These are phyloP conservation scores for Gigaspora rosea DNA, from an alignment of 192 early-diverging fungal species.

Conservation along the genomic window DNA sequence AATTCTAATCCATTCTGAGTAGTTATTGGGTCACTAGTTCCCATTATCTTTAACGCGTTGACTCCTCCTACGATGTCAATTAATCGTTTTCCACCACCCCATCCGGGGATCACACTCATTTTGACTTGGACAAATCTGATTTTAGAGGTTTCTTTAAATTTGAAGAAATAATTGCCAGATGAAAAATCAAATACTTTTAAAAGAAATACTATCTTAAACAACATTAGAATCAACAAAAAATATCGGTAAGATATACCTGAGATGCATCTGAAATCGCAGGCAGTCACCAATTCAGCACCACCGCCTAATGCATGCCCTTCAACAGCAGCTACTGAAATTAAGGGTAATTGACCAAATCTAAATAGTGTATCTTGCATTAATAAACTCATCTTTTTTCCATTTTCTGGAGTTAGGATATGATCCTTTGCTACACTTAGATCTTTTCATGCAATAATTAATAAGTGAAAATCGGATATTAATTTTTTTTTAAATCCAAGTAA, in stretches of 20 bases:
- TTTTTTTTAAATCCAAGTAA: background rate
- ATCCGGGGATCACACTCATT: conserved; percentile 65
- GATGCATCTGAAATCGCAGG: conserved; percentile 60
- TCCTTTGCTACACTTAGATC: conserved; percentile 55
- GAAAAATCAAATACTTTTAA: background rate
- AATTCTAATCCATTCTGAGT: conserved; percentile 39
- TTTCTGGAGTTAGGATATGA: conserved; percentile 43
- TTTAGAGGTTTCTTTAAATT: conserved; percentile 29
- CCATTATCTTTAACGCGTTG: conserved; percentile 52
- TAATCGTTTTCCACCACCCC: conserved; percentile 60
- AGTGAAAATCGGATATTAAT: background rate
- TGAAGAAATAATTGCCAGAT: background rate
- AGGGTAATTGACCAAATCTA: conserved; percentile 52
- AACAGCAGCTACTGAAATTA: conserved; percentile 62
- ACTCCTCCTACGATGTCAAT: conserved; percentile 47
- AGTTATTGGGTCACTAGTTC: conserved; percentile 41
- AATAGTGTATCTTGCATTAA: conserved; percentile 66
- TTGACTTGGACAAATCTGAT: conserved; percentile 62
- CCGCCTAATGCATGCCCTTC: conserved; percentile 67
- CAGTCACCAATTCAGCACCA: conserved; percentile 64
- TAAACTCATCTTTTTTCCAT: conserved; percentile 47
- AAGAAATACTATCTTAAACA: background rate
- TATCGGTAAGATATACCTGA: background rate
- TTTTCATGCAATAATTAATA: conserved; percentile 19
- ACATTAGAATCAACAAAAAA: background rate